phyloP scores from a whole-genome alignment of 805 yeast genomes.

The Blastobotrys muscicola region DNA sequence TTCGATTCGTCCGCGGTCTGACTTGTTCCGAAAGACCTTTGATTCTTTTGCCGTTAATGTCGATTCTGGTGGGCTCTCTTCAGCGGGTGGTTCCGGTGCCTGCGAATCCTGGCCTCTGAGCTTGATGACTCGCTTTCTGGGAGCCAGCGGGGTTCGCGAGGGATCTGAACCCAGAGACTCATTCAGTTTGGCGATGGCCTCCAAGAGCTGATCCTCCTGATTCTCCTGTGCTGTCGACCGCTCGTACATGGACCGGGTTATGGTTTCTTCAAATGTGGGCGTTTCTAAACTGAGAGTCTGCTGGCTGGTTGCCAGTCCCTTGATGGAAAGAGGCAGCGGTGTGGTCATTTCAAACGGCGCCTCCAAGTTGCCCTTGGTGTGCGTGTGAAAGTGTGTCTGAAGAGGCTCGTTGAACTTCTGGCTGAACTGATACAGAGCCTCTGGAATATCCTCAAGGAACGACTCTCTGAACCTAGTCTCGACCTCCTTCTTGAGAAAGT shows the following conservation, averaged over 20 bases:
- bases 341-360: background rate
- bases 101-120: no score
- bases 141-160: no score
- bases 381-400: constrained; percentile 4
- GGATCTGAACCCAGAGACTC: no score
- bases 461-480: constrained; percentile 19
- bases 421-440: constrained; percentile 22
- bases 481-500: constrained; percentile 17
- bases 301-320: background rate
- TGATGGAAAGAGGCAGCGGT: background rate
- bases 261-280: background rate
- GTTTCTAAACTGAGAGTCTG: background rate
- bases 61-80: no score
- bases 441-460: constrained; percentile 28
- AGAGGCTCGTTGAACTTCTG: constrained; percentile 10
- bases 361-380: background rate
- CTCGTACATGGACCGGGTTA: background rate
- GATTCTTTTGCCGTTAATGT: no score
- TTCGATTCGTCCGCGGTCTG: no score
- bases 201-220: no score
- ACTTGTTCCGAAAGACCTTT: no score
- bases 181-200: no score
- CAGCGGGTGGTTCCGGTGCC: no score
- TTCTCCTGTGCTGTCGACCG: no score
- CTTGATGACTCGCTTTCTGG: no score